A percentile compares a stretch with the other conserved stretches of the same genome.
Evolutionary conservation across 345 rosid genomes (phyloP).

Genomic region (Citropsis articulata): DNA sequence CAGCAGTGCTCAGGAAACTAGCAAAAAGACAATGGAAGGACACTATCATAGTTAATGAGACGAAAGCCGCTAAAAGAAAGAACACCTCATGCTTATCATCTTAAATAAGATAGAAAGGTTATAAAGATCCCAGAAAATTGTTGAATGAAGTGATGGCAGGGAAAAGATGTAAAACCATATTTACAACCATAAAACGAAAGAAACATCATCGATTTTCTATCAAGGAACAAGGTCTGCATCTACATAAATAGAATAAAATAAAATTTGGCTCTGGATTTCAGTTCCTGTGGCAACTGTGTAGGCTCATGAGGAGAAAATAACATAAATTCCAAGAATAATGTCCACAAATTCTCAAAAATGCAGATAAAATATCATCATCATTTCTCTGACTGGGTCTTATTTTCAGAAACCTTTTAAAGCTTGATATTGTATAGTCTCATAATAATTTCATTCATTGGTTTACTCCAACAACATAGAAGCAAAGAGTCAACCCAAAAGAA

Average conservation of each 20-base stretch:
- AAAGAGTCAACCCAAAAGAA: background rate
- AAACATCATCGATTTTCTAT: background rate
- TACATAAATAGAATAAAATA: no score
- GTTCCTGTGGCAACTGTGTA: background rate
- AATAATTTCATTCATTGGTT: background rate
- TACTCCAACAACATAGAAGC: background rate
- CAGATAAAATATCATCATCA: background rate
- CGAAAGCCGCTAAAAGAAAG: background rate
- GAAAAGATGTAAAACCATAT: background rate
- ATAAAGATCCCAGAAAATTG: background rate
- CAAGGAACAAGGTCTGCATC: background rate
- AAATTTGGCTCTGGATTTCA: background rate
- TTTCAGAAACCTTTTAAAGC: background rate
- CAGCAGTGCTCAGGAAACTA: constrained; percentile 10
- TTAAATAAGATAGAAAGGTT: background rate
- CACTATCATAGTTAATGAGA: background rate
- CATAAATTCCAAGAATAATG: background rate
- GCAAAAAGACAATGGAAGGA: background rate
- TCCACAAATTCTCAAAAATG: background rate
- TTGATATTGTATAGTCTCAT: background rate
- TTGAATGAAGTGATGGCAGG: background rate
- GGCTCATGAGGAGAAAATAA: background rate
- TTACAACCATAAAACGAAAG: background rate
- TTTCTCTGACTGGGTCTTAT: background rate
- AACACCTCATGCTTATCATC: background rate